These are phyloP conservation scores for Halophytophthora polymorphica DNA, from an alignment of 352 stramenopile species.

Conservation along the genomic window DNA sequence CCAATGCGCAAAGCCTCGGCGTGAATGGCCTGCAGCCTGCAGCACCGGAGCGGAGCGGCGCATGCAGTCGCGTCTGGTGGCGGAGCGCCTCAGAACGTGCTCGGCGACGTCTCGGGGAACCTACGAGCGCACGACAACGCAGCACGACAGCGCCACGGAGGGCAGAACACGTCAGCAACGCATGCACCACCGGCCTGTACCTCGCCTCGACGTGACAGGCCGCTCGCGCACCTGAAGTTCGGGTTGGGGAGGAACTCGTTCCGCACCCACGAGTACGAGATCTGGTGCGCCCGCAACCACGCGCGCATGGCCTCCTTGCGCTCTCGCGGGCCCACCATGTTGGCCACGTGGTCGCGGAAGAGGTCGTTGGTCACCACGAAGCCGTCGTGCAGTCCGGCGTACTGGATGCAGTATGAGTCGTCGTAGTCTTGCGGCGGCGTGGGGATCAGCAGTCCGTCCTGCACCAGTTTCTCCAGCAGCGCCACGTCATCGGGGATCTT, in stretches of 20 bases:
- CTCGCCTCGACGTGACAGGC: slow-evolving; percentile 3
- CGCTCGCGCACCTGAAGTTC: slow-evolving; percentile 52
- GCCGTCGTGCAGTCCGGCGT: slow-evolving; percentile 67
- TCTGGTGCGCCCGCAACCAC: slow-evolving; percentile 70
- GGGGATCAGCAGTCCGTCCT: slow-evolving; percentile 68
- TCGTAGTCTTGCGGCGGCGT: slow-evolving; percentile 88
- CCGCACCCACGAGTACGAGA: slow-evolving; percentile 85
- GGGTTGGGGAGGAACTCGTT: slow-evolving; percentile 88
- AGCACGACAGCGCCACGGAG: not conserved
- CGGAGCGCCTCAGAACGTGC: slow-evolving; percentile 8
- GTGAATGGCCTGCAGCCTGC: too few species aligned
- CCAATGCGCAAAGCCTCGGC: too few species aligned
- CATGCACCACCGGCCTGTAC: not conserved
- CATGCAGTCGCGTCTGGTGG: too few species aligned
- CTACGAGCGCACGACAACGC: slow-evolving; percentile 1
- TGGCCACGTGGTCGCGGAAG: slow-evolving; percentile 82
- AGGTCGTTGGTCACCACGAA: slow-evolving; percentile 88
- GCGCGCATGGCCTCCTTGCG: slow-evolving; percentile 58
- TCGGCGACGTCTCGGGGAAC: slow-evolving; percentile 12
- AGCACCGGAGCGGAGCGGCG: too few species aligned
- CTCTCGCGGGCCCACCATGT: slow-evolving; percentile 52
- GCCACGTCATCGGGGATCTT: slow-evolving; percentile 74
- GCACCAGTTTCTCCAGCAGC: slow-evolving; percentile 65
- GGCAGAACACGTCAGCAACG: slow-evolving; percentile 4
- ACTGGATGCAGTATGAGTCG: slow-evolving; percentile 90